Evolutionary conservation across 1,284 basidiomycete genomes (phyloP).

Genomic region (Austroboletus novae-zelandiae): DNA sequence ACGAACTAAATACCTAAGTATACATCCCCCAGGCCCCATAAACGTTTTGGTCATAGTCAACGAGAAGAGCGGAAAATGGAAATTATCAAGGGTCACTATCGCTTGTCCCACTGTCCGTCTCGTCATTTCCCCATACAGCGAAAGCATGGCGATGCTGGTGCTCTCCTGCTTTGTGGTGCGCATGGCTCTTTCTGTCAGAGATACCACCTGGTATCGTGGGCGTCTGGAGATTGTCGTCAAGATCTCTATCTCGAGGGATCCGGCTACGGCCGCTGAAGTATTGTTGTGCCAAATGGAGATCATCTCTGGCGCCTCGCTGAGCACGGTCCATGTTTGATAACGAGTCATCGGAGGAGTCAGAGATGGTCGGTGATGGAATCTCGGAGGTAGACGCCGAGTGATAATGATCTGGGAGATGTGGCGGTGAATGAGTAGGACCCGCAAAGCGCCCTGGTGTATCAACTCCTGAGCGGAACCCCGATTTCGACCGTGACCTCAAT

Average conservation of each 20-base stretch:
- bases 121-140: slow-evolving; percentile 82
- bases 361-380: slow-evolving; percentile 44
- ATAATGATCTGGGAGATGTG: slow-evolving; percentile 26
- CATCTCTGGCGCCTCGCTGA: slow-evolving; percentile 51
- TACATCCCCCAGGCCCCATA: slow-evolving; percentile 2
- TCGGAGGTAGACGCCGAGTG: slow-evolving; percentile 9
- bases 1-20: background rate
- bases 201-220: slow-evolving; percentile 52
- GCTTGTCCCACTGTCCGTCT: slow-evolving; percentile 80
- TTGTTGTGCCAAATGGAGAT: slow-evolving; percentile 46
- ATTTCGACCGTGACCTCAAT: slow-evolving; percentile 45
- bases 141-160: slow-evolving; percentile 59
- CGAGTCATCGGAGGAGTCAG: slow-evolving; percentile 35
- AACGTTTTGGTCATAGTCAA: background rate
- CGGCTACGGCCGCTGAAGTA: slow-evolving; percentile 48
- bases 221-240: slow-evolving; percentile 53
- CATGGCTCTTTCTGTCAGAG: slow-evolving; percentile 35
- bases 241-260: slow-evolving; percentile 54
- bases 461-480: slow-evolving; percentile 57
- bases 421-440: slow-evolving; percentile 61
- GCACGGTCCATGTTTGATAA: slow-evolving; percentile 26
- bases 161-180: slow-evolving; percentile 36
- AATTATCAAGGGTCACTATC: slow-evolving; percentile 51
- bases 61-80: background rate
- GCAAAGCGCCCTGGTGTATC: slow-evolving; percentile 77